Evolutionary conservation across 768 basidiomycete species (phyloP).

Genomic region (Suillus fuscotomentosus): DNA sequence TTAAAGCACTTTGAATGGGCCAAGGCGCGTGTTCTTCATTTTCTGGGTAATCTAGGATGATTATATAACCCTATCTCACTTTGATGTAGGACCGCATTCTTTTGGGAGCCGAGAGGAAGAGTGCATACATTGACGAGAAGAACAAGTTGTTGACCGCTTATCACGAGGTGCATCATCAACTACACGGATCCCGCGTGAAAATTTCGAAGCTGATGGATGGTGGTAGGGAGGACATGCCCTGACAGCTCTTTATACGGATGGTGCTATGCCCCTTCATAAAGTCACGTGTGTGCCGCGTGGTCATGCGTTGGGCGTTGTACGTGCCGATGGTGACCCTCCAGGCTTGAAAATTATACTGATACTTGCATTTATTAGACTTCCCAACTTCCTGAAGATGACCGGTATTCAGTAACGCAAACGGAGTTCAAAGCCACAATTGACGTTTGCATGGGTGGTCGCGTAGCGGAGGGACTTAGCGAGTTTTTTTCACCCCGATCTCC

Average conservation of each 20-base stretch:
- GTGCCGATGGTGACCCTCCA: conserved; percentile 25
- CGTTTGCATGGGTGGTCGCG: conserved; percentile 91
- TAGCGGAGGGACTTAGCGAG: conserved; percentile 89
- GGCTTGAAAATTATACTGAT: conserved; percentile 13
- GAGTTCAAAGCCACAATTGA: conserved; percentile 85
- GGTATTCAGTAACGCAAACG: conserved; percentile 64
- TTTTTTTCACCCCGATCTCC: conserved; percentile 9
- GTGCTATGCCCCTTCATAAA: conserved; percentile 96
- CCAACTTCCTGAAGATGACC: conserved; percentile 75
- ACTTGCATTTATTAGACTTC: conserved; percentile 48
- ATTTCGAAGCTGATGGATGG: conserved; percentile 13
- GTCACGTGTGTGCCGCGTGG: conserved; percentile 98
- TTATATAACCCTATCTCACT: background rate
- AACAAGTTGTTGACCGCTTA: conserved; percentile 90
- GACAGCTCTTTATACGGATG: conserved; percentile 91
- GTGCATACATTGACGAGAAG: conserved; percentile 84
- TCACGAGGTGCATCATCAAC: conserved; percentile 69
- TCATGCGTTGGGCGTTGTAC: conserved; percentile 83
- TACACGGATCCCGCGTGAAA: background rate
- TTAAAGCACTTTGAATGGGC: conserved; percentile 97
- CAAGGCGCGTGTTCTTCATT: conserved; percentile 50
- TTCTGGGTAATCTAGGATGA: background rate
- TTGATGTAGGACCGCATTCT: conserved; percentile 79
- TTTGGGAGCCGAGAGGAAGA: conserved; percentile 95
- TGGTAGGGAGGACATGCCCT: conserved; percentile 86